Evolutionary conservation across 2,329 filamentous ascomycete genomes (phyloP).

Genomic region (Fusarium sp.): DNA sequence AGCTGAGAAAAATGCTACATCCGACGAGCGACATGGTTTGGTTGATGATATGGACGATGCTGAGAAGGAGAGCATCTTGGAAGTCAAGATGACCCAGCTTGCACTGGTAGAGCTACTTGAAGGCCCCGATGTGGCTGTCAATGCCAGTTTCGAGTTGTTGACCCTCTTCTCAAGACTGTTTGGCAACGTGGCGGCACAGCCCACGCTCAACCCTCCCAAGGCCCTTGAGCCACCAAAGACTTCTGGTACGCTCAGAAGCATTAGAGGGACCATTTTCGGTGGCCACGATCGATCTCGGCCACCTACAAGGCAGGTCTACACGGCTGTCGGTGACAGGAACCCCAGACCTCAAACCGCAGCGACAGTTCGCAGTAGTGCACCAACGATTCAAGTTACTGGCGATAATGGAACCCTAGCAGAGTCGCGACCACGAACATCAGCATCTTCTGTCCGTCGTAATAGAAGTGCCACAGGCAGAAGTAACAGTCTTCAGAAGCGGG

Average conservation of each 20-base stretch:
- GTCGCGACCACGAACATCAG: slow-evolving; percentile 53
- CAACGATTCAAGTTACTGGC: slow-evolving; percentile 82
- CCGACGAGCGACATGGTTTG: slow-evolving; percentile 60
- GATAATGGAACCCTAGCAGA: slow-evolving; percentile 64
- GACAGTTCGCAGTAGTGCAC: slow-evolving; percentile 63
- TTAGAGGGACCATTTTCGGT: slow-evolving; percentile 84
- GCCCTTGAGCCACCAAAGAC: slow-evolving; percentile 75
- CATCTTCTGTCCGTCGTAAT: slow-evolving; percentile 49
- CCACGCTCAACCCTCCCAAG: slow-evolving; percentile 57
- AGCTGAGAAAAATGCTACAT: slow-evolving; percentile 53
- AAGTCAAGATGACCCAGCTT: slow-evolving; percentile 96
- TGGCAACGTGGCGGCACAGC: slow-evolving; percentile 65
- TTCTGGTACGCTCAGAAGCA: slow-evolving; percentile 76
- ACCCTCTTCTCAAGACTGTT: slow-evolving; percentile 86
- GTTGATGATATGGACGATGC: slow-evolving; percentile 85
- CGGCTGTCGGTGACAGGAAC: slow-evolving; percentile 55
- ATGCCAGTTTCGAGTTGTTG: slow-evolving; percentile 87
- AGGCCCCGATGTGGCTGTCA: slow-evolving; percentile 86
- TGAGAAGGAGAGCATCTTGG: slow-evolving; percentile 89
- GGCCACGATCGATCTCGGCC: slow-evolving; percentile 62
- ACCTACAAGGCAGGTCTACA: slow-evolving; percentile 58
- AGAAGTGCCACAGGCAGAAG: slow-evolving; percentile 64
- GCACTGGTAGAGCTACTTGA: slow-evolving; percentile 85
- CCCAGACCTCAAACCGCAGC: slow-evolving; percentile 58
- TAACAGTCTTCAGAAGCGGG: slow-evolving; percentile 66